phyloP scores from a whole-genome alignment of 2,329 filamentous ascomycete species.

The Neofusicoccum parvum region DNA sequence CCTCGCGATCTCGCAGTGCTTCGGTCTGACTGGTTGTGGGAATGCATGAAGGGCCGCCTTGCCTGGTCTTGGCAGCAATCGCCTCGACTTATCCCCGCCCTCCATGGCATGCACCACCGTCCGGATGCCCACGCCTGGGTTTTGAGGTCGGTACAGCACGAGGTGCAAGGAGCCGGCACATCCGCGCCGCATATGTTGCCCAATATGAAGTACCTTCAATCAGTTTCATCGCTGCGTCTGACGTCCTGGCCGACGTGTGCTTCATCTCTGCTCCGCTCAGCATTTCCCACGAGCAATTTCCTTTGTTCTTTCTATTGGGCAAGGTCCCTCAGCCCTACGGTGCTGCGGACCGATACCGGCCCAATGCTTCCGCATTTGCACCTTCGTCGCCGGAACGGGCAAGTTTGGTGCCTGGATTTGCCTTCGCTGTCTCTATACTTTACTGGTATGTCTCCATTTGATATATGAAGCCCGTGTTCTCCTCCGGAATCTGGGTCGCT shows the following conservation, averaged over 20 bases:
- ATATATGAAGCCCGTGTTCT: too few relatives aligned
- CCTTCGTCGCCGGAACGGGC: too few relatives aligned
- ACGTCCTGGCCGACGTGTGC: not conserved
- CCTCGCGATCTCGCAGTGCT: too few relatives aligned
- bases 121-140: not conserved
- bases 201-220: not conserved
- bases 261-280: not conserved
- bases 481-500: too few relatives aligned
- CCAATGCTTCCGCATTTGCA: not conserved
- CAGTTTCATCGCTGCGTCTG: not conserved
- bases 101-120: not conserved
- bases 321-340: not conserved
- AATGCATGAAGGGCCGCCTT: too few relatives aligned
- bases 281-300: not conserved
- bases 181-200: not conserved
- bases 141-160: too few relatives aligned
- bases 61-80: too few relatives aligned
- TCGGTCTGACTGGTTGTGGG: too few relatives aligned
- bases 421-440: too few relatives aligned
- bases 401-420: too few relatives aligned
- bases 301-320: not conserved
- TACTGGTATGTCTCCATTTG: too few relatives aligned
- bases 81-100: too few relatives aligned
- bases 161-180: not conserved
- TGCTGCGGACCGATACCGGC: not conserved